Conservation (phyloP, 202 grass and related monocot genomes). For the Setaria italica region DNA sequence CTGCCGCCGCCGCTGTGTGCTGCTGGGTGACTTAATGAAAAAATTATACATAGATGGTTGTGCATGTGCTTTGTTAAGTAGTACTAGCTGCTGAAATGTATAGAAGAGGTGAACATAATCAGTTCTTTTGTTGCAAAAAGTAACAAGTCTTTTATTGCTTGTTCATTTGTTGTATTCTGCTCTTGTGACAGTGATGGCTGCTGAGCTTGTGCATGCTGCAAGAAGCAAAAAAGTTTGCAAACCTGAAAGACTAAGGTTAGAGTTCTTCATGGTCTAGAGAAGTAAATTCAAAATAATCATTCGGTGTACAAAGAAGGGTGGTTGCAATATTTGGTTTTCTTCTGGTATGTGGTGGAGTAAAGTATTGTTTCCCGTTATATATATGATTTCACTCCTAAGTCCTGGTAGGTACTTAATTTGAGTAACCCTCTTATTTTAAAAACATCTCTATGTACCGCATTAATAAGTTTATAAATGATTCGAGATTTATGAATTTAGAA, state of each 20-base stretch:
- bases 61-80: not conserved
- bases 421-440: not conserved
- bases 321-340: slow-evolving; percentile 5
- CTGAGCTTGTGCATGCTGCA: slow-evolving; percentile 73
- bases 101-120: not conserved
- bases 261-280: slow-evolving; percentile 31
- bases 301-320: not conserved
- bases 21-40: not conserved
- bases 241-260: slow-evolving; percentile 96
- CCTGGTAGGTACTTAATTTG: not conserved
- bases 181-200: slow-evolving; percentile 82
- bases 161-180: slow-evolving; percentile 9
- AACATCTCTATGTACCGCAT: not conserved
- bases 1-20: not conserved
- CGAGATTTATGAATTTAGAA: slow-evolving; percentile 15
- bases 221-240: slow-evolving; percentile 58
- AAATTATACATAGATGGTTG: too few species aligned
- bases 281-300: slow-evolving; percentile 10
- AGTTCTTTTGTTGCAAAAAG: too few species aligned
- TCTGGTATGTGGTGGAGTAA: too few species aligned
- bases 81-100: not conserved
- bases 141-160: not conserved
- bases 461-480: not conserved
- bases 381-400: not conserved
- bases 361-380: not conserved